Base-by-base conservation (phyloP, 2,329 filamentous ascomycete species). In the Diaporthe sp. region DNA sequence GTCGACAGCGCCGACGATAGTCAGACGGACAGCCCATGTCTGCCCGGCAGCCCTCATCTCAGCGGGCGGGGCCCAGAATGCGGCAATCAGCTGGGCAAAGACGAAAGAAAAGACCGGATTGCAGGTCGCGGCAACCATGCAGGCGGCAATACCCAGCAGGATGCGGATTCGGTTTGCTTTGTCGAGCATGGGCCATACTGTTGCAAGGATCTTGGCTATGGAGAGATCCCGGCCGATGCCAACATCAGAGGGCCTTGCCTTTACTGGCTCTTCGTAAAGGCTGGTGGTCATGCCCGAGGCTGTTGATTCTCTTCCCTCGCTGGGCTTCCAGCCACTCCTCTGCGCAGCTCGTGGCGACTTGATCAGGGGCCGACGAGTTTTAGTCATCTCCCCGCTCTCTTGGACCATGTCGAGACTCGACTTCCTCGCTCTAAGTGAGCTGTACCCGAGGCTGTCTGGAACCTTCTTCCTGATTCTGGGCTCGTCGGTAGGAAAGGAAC, bases 41-140 rank as follows among this genome's bases (percentile, higher is more conserved):
- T 89, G 85, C 0, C 92, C 90, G 10, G 83, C 82, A 12, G 85
- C 81, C 0, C 86, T 83, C 8, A 85, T 81, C 68, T 89, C 88
- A 67, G 88, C 83, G 17, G 47, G 22, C 9, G 75, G 58, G 0
- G 86, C 79, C 82, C 93, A 94, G 81, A 97, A 95, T 0, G 92
- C 92, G 2, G 86, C 83, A 0, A 97, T 87, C 0, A 98, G 88
- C 73, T 92, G 90, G 0, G 95, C 90, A 68, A 98, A 92, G 12
- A 93, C 86, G 80, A 89, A 95, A 0, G 95, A 93, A 78, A 98
- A 98, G 0, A 90, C 85, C 0, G 95, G 94, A 0, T 93, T 94
- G 35, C 90, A 87, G 4, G 87, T 89, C 4, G 94, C 92, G 61
- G 94, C 91, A 0, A 92, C 78, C 1, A 93, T 78, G 40, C 92